These are phyloP conservation scores for Hamamelis virginiana DNA, from an alignment of 164 flowering plant species.

Conservation along the genomic window DNA sequence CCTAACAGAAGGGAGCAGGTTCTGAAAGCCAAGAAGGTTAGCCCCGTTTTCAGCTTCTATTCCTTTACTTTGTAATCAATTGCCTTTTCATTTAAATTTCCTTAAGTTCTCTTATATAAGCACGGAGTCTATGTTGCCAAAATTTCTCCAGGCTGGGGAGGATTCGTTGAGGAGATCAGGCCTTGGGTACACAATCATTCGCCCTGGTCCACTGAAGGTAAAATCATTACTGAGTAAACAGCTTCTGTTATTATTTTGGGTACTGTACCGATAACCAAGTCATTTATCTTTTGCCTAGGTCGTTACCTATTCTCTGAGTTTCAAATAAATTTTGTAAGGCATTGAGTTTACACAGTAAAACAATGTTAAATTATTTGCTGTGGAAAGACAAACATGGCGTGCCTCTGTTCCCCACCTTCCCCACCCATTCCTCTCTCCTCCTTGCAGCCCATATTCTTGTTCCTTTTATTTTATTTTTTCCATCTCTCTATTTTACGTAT, in stretches of 20 bases:
- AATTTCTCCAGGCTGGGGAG: slow-evolving; percentile 74
- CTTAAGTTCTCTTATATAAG: not conserved
- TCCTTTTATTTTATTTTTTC: no score
- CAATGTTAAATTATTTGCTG: no score
- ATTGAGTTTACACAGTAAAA: no score
- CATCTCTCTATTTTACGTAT: no score
- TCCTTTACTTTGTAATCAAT: not conserved
- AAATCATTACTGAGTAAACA: not conserved
- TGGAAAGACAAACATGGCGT: no score
- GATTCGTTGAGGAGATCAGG: slow-evolving; percentile 90
- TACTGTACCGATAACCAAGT: not conserved
- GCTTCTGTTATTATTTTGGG: not conserved
- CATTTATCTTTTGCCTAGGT: not conserved
- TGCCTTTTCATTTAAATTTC: not conserved
- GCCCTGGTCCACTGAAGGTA: slow-evolving; percentile 94
- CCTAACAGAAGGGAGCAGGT: slow-evolving; percentile 88
- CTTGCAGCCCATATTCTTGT: no score
- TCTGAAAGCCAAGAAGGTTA: slow-evolving; percentile 86
- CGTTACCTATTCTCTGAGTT: not conserved
- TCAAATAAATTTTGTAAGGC: no score
- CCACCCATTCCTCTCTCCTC: no score
- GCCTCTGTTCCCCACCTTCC: no score
- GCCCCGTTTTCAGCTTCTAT: slow-evolving; percentile 4
- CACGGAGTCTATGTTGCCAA: not conserved
- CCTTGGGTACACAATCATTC: slow-evolving; percentile 93